A percentile compares a stretch with the other conserved stretches of the same genome.
phyloP scores from a whole-genome alignment of 306 rosid species.

The Prunus kanzakura region DNA sequence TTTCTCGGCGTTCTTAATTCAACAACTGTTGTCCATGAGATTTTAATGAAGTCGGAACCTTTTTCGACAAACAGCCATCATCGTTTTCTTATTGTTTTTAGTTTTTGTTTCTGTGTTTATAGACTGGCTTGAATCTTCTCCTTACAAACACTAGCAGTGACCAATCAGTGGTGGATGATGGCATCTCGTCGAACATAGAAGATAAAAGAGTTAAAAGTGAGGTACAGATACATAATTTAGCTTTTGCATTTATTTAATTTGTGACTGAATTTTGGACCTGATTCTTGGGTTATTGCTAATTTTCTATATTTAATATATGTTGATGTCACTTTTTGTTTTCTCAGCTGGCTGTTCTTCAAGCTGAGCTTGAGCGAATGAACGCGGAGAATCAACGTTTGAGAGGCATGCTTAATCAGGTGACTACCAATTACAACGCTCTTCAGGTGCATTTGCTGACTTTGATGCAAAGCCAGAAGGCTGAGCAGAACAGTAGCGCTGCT shows the following conservation, averaged over 20 bases:
- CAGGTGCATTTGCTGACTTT: conserved; percentile 35
- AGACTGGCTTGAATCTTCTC: conserved; percentile 80
- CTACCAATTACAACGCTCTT: conserved; percentile 38
- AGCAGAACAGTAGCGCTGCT: not conserved
- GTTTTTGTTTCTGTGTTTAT: not conserved
- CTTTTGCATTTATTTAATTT: not conserved
- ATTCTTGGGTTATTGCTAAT: not conserved
- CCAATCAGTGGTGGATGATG: conserved; percentile 56
- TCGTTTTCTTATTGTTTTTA: not conserved
- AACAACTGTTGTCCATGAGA: not conserved
- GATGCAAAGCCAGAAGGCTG: conserved; percentile 39
- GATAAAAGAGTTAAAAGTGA: conserved; percentile 44
- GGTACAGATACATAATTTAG: conserved; percentile 35
- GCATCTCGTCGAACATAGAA: conserved; percentile 32
- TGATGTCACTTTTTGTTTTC: not conserved
- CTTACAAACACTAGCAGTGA: conserved; percentile 60
- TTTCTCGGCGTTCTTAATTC: not conserved
- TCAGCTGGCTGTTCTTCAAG: conserved; percentile 56
- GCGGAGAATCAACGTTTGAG: conserved; percentile 59
- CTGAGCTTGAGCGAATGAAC: conserved; percentile 47
- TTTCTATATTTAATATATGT: not conserved
- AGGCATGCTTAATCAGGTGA: conserved; percentile 37
- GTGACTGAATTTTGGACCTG: not conserved
- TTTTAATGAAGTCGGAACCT: not conserved
- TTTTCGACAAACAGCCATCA: not conserved